Evolutionary conservation across 495 filamentous ascomycete genomes (phyloP), one percentile per base, ranked within the genome.

Genomic region (Peziza echinospora): DNA sequence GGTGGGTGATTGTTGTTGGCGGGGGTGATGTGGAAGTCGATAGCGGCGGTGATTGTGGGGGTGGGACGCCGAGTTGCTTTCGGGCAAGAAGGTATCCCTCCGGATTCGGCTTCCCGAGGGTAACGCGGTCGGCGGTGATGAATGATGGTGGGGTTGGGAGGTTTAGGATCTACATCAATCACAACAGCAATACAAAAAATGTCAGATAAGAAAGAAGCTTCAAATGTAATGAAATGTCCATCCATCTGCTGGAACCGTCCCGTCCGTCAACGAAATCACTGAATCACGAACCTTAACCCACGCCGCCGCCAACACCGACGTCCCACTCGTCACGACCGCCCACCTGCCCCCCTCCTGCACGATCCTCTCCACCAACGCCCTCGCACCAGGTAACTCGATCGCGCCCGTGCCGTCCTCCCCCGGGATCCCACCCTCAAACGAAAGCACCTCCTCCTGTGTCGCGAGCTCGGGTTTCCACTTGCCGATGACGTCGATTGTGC

Each of bases 291-390:
- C 77, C 30, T 75, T 67, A 23, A 94, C 71, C 89, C 89, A 97
- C 41, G 85, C 87, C 17, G 71, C 71, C 3, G 93, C 74, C 11
- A 97, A 70, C 3, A 84, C 79, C 37, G 70, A 65, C 0, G 84
- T 86, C 22, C 89, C 89, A 2, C 80, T 86, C 5, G 89, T 97
- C 7, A 94, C 87, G 48, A 97, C 87, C 21, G 82, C 80, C 89
- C 89, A 97, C 41, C 73, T 75, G 0, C 72, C 76, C 41, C 65
- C 60, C 25, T 63, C 61, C 24, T 64, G 56, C 47, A 79, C 70
- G 7, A 82, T 66, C n/a, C 66, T 57, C 44, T 67, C 56, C 47
- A 83, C 70, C 44, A 82, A 54, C 37, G 56, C 57, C 48, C 76
- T 66, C 19, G 70, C 66, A 24, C 41, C 41, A 5, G 41, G 41